Percentiles rank a stretch among this genome's conserved stretches.
Conservation (phyloP, 2,329 filamentous ascomycete genomes). For the Gyromitra esculenta region DNA sequence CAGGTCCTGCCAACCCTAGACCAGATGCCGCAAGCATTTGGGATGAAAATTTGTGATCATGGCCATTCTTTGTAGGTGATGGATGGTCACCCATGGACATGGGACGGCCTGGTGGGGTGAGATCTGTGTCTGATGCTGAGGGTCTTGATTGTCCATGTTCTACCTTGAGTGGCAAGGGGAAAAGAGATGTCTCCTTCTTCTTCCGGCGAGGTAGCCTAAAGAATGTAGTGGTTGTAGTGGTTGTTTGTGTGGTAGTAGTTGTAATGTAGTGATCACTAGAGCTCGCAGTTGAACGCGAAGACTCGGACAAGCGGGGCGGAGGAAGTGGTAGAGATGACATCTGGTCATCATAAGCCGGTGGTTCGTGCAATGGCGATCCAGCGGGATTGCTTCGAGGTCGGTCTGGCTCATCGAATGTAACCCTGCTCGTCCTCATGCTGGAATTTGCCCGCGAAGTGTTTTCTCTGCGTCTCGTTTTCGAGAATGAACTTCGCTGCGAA, state of each 20-base stretch:
- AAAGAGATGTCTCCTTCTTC: slow-evolving; percentile 79
- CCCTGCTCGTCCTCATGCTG: slow-evolving; percentile 59
- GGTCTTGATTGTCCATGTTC: slow-evolving; percentile 42
- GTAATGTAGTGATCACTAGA: slow-evolving; percentile 72
- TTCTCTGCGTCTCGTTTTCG: slow-evolving; percentile 50
- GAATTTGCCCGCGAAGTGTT: slow-evolving; percentile 42
- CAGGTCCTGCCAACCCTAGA: slow-evolving; percentile 60
- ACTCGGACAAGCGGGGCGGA: slow-evolving; percentile 78
- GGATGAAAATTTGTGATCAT: slow-evolving; percentile 46
- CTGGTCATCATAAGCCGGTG: slow-evolving; percentile 70
- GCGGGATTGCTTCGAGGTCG: slow-evolving; percentile 63
- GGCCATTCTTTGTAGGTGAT: slow-evolving; percentile 38
- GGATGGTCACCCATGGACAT: slow-evolving; percentile 49
- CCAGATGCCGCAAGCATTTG: slow-evolving; percentile 62
- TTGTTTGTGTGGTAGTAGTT: slow-evolving; percentile 70
- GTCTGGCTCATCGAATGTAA: slow-evolving; percentile 72
- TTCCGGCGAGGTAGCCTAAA: slow-evolving; percentile 82
- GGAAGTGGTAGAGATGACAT: slow-evolving; percentile 71
- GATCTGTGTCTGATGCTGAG: slow-evolving; percentile 50
- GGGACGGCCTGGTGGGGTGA: slow-evolving; percentile 42
- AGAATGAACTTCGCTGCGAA: slow-evolving; percentile 55
- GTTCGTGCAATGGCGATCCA: slow-evolving; percentile 62
- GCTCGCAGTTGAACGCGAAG: slow-evolving; percentile 87
- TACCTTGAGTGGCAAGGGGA: slow-evolving; percentile 86
- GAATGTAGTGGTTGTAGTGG: slow-evolving; percentile 74